Evolutionary conservation across 177 flowering plant species (phyloP).

Genomic region (Telopea speciosissima): DNA sequence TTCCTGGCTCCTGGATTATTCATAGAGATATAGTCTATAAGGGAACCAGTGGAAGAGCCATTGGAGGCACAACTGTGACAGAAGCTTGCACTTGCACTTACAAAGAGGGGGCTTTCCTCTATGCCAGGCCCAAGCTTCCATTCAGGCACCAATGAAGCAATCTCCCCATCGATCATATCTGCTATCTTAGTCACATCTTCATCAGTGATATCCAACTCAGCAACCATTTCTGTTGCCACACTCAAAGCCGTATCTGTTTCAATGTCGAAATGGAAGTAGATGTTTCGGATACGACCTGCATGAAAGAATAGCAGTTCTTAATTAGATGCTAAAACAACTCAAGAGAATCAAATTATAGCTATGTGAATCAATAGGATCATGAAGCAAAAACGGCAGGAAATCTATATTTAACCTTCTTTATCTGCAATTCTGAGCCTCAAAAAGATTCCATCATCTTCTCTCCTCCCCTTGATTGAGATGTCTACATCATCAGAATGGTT

Average conservation of each 20-base stretch:
- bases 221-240: constrained; percentile 89
- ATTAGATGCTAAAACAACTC: neutral
- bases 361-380: neutral
- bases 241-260: constrained; percentile 73
- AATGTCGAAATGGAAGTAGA: constrained; percentile 82
- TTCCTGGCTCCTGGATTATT: constrained; percentile 11
- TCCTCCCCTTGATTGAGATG: constrained; percentile 66
- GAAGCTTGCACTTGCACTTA: constrained; percentile 13
- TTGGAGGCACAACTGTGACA: constrained; percentile 52
- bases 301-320: constrained; percentile 3
- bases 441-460: constrained; percentile 68
- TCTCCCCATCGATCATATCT: constrained; percentile 89
- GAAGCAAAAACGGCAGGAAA: neutral
- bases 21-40: constrained; percentile 23
- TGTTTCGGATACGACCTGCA: constrained; percentile 78
- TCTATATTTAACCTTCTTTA: constrained; percentile 52
- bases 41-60: constrained; percentile 24
- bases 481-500: constrained; percentile 45
- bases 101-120: constrained; percentile 28
- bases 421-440: constrained; percentile 78
- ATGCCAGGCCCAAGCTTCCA: constrained; percentile 44
- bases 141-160: constrained; percentile 63
- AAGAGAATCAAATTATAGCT: neutral
- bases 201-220: constrained; percentile 74
- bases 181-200: constrained; percentile 85